Base-by-base conservation (phyloP, 1,139 yeast genomes). In the Suhomyces bokatorum region DNA sequence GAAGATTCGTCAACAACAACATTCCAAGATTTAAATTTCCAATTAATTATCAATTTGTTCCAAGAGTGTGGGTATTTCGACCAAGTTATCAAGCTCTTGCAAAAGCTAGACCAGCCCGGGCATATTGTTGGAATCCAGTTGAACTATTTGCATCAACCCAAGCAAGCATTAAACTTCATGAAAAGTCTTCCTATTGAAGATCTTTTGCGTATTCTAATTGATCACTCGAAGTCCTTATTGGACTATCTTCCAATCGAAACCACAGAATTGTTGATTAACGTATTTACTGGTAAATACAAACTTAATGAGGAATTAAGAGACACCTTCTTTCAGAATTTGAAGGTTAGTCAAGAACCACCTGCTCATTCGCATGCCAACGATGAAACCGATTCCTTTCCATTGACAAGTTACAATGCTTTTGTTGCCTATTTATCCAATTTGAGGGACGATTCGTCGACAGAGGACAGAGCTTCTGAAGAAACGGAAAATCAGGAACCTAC, bases 281-380 rank as follows among this genome's bases (percentile, higher is more conserved):
- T 91, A 1, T 93, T 93, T 60, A 91, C 98, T 0, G 98, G 98
- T 0, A 81, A 79, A 46, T 93, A 85, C 58, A 67, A 66, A 15
- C 87, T 35, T 22, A 39, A 43, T 17, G 44, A 45, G 28, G 40
- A 42, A 31, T 17, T 33, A 17, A 37, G 35, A 24, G 44, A 39
- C 4, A 16, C 43, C 6, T 39, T 45, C 20, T 29, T 36, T n/a
- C 22, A 42, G 22, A 35, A 42, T 24, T 30, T 28, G 4, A 42
- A 42, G 14, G 40, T 42, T 7, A 32, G 42, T 10, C 37, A 27
- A 22, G 42, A 39, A 7, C 37, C 32, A 12, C 24, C 9, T 6
- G 10, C 13, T 9, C 44, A 41, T 26, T 17, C 43, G 13, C 47
- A 37, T 24, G 17, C 15, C 11, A 24, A 14, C 14, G 41, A 29